Evolutionary conservation across 306 rosid species (phyloP), one percentile per base, ranked within the genome.

Genomic region (Vachellia pachyceras): DNA sequence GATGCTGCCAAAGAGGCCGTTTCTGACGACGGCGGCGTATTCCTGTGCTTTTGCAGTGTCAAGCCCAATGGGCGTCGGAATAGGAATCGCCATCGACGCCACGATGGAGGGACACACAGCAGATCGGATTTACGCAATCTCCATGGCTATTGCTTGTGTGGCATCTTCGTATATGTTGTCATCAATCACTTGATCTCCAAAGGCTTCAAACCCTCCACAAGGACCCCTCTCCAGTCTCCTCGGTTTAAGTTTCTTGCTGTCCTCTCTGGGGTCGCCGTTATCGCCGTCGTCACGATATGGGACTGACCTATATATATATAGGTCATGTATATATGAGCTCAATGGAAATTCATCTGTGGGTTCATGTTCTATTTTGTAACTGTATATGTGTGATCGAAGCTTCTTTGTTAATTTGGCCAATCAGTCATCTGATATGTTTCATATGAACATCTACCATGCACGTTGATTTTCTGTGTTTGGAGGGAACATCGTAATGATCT

Each of bases 131-230:
- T 94, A 84, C 75, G 91, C 93, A 10, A 94, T 94, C 85, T 80
- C 97, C 3, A 94, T 91, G 97, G 93, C 91, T 4, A 60, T 90
- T 17, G 98, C 98, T 65, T n/a, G n/a, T 90, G 92, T 76, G 97
- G 98, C 9, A 87, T 91, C 77, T 91, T 94, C 71, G 25, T 94
- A 55, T 93, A 93, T 72, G 94, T 94, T 63, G 94, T 97, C 23
- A 89, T 90, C 72, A 94, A 94, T 69, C 97, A 94, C 84, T 89
- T 94, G 8, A 90, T 90, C 0, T 86, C 95, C 82, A 87, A 91
- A 77, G 95, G 95, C 45, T 94, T 86, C 78, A 89, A 74, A 37
- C 91, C 94, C 0, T 87, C 84, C 20, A 37, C 45, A 15, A 13
- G 44, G 15, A 82, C 25, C n/a, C 78, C 61, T 41, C 89, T 82